Evolutionary conservation across 2,329 filamentous ascomycete genomes (phyloP), one percentile per base, ranked within the genome.

Genomic region (Passalora sequoiae): DNA sequence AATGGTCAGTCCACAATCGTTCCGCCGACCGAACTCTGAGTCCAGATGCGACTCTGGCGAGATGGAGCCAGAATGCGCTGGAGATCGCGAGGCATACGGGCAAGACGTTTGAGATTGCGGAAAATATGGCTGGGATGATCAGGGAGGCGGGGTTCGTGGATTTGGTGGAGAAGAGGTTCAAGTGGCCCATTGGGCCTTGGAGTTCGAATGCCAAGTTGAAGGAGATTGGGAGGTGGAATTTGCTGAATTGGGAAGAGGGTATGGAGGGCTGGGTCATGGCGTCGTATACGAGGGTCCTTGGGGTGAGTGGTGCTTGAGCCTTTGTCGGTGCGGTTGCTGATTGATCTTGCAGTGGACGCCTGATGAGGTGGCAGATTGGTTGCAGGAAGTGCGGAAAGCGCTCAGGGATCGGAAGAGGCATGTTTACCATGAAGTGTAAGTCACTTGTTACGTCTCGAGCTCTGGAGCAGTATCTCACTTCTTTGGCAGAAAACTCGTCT

Each of bases 101-200:
- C 16, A 61, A 60, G 43, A 59, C 58, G 13, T 59, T 60, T 39
- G 50, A 60, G 30, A 57, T 60, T 39, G 53, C 58, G 4, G 56
- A 58, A 35, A 49, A 53, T 19, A 60, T 61, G 58, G 47, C 49
- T 2, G 50, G 48, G 2, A 21, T 55, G 17, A 56, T 62, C 17
- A 40, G 21, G 3, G 50, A 57, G 60, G 66, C 66, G 54, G 72
- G 72, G 2, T 75, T 74, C 50, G 65, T 64, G 4, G 66, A 73
- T 47, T 64, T 75, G 1, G 61, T 66, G 7, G 67, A 71, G 53
- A 55, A 55, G 43, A 55, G 55, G 25, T 69, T 62, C 51, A 66
- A 67, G 40, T 65, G 66, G 60, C 69, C 70, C 0, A 56, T 71
- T 12, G 66, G 67, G 3, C 60, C 63, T 7, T 72, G 69, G 69